Evolutionary conservation across 2,329 filamentous ascomycete species (phyloP).

Genomic region (Metarhizium sp.): DNA sequence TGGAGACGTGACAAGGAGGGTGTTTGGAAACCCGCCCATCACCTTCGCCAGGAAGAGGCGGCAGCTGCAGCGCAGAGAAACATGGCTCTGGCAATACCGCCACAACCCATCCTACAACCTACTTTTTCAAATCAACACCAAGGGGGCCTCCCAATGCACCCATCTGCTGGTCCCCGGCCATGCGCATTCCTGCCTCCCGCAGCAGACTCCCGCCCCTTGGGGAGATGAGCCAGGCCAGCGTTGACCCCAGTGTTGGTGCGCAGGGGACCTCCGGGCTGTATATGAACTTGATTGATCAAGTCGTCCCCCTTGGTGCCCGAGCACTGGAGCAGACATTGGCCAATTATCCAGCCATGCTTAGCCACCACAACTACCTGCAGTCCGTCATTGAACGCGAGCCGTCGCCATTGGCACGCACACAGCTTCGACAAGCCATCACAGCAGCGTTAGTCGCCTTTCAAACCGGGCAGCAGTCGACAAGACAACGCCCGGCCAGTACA

Average conservation of each 20-base stretch:
- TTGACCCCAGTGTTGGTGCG: constrained; percentile 2
- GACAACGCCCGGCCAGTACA: constrained; percentile 10
- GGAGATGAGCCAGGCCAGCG: not conserved
- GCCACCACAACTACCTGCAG: constrained; percentile 39
- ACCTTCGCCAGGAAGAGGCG: constrained; percentile 65
- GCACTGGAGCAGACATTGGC: constrained; percentile 36
- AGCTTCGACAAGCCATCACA: constrained; percentile 40
- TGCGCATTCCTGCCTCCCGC: not conserved
- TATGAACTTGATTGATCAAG: constrained; percentile 41
- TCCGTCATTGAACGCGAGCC: constrained; percentile 41
- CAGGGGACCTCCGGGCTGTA: constrained; percentile 28
- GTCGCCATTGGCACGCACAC: constrained; percentile 36
- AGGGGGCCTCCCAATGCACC: not conserved
- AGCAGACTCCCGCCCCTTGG: not conserved
- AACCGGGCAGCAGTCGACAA: constrained; percentile 33
- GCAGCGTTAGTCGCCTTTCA: constrained; percentile 36
- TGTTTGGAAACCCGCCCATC: constrained; percentile 71
- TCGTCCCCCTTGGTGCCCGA: constrained; percentile 39
- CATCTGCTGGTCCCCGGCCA: not conserved
- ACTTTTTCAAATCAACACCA: not conserved
- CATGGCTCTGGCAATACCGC: constrained; percentile 4
- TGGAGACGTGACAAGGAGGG: constrained; percentile 84
- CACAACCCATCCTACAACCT: not conserved
- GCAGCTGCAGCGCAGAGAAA: constrained; percentile 37
- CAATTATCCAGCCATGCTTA: constrained; percentile 38